phyloP scores from a whole-genome alignment of 1,284 basidiomycete species.

The Malassezia globosa region DNA sequence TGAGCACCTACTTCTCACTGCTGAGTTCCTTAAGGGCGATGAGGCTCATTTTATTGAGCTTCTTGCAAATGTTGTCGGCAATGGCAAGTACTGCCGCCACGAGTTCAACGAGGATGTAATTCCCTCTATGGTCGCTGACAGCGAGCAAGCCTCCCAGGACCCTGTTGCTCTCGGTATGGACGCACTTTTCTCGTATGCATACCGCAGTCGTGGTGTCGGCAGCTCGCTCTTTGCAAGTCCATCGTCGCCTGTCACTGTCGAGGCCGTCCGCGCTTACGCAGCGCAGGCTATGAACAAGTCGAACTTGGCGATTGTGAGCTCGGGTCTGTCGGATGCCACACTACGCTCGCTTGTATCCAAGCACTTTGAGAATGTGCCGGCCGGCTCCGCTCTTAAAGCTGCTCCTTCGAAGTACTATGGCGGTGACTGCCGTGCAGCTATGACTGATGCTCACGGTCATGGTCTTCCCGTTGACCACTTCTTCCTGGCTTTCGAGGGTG shows the following conservation, averaged over 20 bases:
- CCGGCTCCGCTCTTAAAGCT: slow-evolving; percentile 18
- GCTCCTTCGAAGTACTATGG: slow-evolving; percentile 42
- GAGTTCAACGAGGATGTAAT: slow-evolving; percentile 45
- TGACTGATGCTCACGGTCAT: slow-evolving; percentile 33
- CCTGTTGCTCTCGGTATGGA: slow-evolving; percentile 36
- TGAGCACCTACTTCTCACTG: slow-evolving; percentile 82
- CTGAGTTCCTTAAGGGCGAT: slow-evolving; percentile 88
- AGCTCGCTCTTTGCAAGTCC: slow-evolving; percentile 42
- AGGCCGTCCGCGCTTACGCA: slow-evolving; percentile 33
- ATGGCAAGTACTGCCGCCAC: slow-evolving; percentile 34
- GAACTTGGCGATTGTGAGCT: slow-evolving; percentile 43
- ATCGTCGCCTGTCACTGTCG: slow-evolving; percentile 31
- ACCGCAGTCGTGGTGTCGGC: slow-evolving; percentile 39
- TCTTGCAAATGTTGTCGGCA: slow-evolving; percentile 38
- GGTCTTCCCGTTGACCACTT: slow-evolving; percentile 35
- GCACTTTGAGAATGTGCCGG: slow-evolving; percentile 28
- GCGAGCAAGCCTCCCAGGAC: slow-evolving; percentile 29
- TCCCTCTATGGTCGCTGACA: slow-evolving; percentile 34
- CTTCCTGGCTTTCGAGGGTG: slow-evolving; percentile 42
- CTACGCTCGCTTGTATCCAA: slow-evolving; percentile 31
- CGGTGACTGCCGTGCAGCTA: slow-evolving; percentile 40
- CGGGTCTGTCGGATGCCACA: slow-evolving; percentile 30
- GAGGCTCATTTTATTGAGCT: slow-evolving; percentile 54
- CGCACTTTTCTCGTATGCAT: slow-evolving; percentile 39
- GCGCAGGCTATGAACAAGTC: slow-evolving; percentile 19